Percentiles rank a stretch among this genome's conserved stretches.
Conservation (phyloP, 305 asterid species). For the Fraxinus angustifolia region DNA sequence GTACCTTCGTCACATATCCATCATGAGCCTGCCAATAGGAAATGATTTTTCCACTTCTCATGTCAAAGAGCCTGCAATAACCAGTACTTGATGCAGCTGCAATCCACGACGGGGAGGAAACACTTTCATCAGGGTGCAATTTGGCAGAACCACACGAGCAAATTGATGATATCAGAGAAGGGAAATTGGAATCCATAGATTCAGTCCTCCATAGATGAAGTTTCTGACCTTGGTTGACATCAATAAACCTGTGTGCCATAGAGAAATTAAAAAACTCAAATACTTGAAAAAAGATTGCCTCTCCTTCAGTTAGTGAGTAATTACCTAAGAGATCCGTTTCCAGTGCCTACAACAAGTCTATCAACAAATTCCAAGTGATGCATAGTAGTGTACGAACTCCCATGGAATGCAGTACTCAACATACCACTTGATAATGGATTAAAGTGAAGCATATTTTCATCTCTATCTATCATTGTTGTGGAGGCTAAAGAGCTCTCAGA, state of each 20-base stretch:
- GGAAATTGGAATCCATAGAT: constrained; percentile 58
- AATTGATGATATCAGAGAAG: constrained; percentile 81
- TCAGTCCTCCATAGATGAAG: constrained; percentile 94
- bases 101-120: constrained; percentile 71
- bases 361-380: constrained; percentile 64
- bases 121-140: constrained; percentile 38
- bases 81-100: constrained; percentile 93
- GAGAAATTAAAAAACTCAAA: constrained; percentile 19
- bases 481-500: constrained; percentile 64
- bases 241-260: constrained; percentile 68
- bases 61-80: constrained; percentile 74
- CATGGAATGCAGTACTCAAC: constrained; percentile 73
- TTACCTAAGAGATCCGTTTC: constrained; percentile 95
- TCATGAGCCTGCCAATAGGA: constrained; percentile 98
- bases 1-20: constrained; percentile 96
- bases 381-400: constrained; percentile 84
- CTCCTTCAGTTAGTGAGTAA: constrained; percentile 16
- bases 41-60: constrained; percentile 80
- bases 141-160: constrained; percentile 69
- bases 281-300: constrained; percentile 11
- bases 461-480: constrained; percentile 50
- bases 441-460: constrained; percentile 68
- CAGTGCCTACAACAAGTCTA: constrained; percentile 80
- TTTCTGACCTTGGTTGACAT: constrained; percentile 78
- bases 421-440: constrained; percentile 74